Percentiles rank a stretch among this genome's conserved stretches.
Conservation (phyloP, 176 grass and related monocot species). For the Pontederia paniculata region DNA sequence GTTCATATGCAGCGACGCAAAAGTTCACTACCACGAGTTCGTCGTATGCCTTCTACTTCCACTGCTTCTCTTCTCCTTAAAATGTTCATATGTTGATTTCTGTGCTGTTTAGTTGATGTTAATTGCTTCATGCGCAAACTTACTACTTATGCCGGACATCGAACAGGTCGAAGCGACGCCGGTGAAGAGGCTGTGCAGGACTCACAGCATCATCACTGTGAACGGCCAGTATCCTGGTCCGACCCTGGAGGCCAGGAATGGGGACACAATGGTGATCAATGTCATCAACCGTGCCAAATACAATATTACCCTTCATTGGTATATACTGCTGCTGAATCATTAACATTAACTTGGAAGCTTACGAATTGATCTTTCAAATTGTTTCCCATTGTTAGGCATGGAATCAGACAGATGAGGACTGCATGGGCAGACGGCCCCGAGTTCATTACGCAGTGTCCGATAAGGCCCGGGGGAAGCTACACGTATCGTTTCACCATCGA, state of each 20-base stretch:
- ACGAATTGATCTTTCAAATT: neutral
- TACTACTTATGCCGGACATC: no score
- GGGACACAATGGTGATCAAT: conserved; percentile 60
- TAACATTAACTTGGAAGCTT: neutral
- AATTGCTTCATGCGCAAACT: neutral
- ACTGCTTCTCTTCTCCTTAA: neutral
- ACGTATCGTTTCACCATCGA: conserved; percentile 53
- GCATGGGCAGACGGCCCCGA: conserved; percentile 75
- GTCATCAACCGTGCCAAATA: conserved; percentile 53
- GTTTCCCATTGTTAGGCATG: conserved; percentile 32
- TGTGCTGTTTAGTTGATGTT: neutral
- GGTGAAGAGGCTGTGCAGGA: conserved; percentile 86
- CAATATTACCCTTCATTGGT: conserved; percentile 69
- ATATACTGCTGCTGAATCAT: neutral
- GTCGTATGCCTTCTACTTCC: conserved; percentile 30
- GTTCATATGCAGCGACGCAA: conserved; percentile 12
- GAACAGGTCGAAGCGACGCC: conserved; percentile 65
- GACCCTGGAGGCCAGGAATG: conserved; percentile 66
- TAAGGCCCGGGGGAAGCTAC: conserved; percentile 66
- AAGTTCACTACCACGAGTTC: conserved; percentile 70
- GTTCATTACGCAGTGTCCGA: conserved; percentile 76
- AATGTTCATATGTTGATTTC: neutral
- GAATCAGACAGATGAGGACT: conserved; percentile 51
- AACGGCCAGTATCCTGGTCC: conserved; percentile 76
- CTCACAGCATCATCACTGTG: conserved; percentile 61